Evolutionary conservation across 768 basidiomycete species (phyloP).

Genomic region (Daedaleopsis sinensis): DNA sequence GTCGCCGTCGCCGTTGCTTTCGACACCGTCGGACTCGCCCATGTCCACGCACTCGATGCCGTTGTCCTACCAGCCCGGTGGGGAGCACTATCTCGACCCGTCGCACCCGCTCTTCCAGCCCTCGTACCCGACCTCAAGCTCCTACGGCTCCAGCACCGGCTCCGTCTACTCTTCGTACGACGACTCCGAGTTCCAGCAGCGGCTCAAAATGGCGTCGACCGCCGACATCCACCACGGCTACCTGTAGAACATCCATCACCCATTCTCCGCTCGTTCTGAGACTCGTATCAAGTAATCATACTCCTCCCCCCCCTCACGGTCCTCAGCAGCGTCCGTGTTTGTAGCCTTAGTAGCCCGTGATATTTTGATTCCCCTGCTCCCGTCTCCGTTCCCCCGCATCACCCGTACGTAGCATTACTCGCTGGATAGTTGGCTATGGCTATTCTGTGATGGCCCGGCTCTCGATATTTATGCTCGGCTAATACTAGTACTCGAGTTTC

Average conservation of each 20-base stretch:
- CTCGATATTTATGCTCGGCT: constrained; percentile 17
- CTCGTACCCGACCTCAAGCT: neutral
- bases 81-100: constrained; percentile 14
- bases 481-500: neutral
- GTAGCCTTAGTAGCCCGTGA: neutral
- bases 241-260: neutral
- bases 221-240: constrained; percentile 13
- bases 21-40: constrained; percentile 17
- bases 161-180: neutral
- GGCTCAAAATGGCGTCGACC: constrained; percentile 8
- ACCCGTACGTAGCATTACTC: neutral
- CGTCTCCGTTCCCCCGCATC: neutral
- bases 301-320: neutral
- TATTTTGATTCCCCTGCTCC: neutral
- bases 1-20: constrained; percentile 4
- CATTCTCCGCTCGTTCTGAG: neutral
- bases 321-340: neutral
- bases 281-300: neutral
- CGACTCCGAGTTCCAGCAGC: constrained; percentile 16
- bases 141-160: neutral
- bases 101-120: constrained; percentile 12
- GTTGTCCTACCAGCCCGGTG: constrained; percentile 3
- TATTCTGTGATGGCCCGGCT: constrained; percentile 9
- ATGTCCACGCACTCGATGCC: constrained; percentile 2
- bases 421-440: constrained; percentile 10